phyloP scores from a whole-genome alignment of 768 basidiomycete genomes.

The Tulasnella sp. region DNA sequence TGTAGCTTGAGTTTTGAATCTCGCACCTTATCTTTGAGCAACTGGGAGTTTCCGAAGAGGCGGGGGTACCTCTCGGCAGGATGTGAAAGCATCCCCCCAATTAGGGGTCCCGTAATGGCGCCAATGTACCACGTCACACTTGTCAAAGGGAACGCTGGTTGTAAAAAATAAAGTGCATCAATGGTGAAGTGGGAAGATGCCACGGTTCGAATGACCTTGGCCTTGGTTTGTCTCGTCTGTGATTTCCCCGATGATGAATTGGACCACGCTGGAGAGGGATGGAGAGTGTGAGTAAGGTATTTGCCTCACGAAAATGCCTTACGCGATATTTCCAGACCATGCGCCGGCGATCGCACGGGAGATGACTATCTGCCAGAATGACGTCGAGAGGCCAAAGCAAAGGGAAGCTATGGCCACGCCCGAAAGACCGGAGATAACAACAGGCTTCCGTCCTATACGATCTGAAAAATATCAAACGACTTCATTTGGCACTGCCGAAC shows the following conservation, averaged over 20 bases:
- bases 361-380: not conserved
- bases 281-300: not conserved
- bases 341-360: constrained; percentile 1
- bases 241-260: constrained; percentile 50
- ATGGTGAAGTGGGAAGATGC: not conserved
- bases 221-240: constrained; percentile 53
- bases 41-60: constrained; percentile 31
- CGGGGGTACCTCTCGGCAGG: constrained; percentile 40
- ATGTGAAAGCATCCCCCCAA: constrained; percentile 50
- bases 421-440: constrained; percentile 18
- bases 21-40: constrained; percentile 27
- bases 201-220: constrained; percentile 20
- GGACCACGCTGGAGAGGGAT: constrained; percentile 24
- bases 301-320: not conserved
- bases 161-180: not conserved
- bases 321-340: constrained; percentile 6
- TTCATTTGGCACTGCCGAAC: not conserved
- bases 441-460: constrained; percentile 21
- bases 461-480: constrained; percentile 8
- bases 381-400: constrained; percentile 15
- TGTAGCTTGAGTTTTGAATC: not conserved
- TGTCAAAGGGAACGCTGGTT: not conserved
- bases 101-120: constrained; percentile 5
- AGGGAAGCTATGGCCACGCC: constrained; percentile 6
- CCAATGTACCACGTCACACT: constrained; percentile 10